Base-by-base conservation (phyloP, 306 rosid genomes). In the Oemleria cerasiformis region DNA sequence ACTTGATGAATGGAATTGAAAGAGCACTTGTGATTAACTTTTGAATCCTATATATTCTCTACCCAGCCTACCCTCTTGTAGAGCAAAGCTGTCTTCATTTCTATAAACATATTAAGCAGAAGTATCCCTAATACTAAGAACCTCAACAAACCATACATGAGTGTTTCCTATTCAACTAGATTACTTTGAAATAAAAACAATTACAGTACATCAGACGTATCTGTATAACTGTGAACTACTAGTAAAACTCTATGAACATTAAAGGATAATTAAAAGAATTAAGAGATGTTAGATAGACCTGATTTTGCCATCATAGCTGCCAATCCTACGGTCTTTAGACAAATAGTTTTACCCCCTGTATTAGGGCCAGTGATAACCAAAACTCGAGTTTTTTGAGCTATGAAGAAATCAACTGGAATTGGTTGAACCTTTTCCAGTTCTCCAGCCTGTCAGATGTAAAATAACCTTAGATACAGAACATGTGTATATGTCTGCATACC, bases 251-350 rank as follows among this genome's bases (percentile, higher is more conserved):
- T 39, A 59, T 40, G 48, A 23, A 70, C 61, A 30, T 13, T 43
- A 44, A 67, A 41, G 41, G 41, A 47, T 67, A 43, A 49, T 21
- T 58, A 40, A 14, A 68, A 41, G 8, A 55, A 56, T 25, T 41
- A 56, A 50, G 43, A 72, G 11, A 74, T 41, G 48, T 74, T 54
- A 57, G 73, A 70, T 20, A 56, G 57, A 94, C 99, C 97, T 94
- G 99, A 91, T 79, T 87, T 94, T 73, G 97, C 97, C 99, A 94
- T 91, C 92, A 89, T 88, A 74, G 92, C 96, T 81, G 97, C 91
- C 88, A 91, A 84, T 80, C 96, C 99, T 44, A 94, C 59, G 7
- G 99, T 94, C 81, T 94, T 91, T 79, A 94, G 79, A 84, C 92
- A 86, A 81, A 94, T 87, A 51, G 97, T 94, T 90, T 94, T 94